Percentiles rank a stretch among this genome's conserved stretches.
Evolutionary conservation across 768 basidiomycete species (phyloP).

Genomic region (Amanita pseudoporphyria): DNA sequence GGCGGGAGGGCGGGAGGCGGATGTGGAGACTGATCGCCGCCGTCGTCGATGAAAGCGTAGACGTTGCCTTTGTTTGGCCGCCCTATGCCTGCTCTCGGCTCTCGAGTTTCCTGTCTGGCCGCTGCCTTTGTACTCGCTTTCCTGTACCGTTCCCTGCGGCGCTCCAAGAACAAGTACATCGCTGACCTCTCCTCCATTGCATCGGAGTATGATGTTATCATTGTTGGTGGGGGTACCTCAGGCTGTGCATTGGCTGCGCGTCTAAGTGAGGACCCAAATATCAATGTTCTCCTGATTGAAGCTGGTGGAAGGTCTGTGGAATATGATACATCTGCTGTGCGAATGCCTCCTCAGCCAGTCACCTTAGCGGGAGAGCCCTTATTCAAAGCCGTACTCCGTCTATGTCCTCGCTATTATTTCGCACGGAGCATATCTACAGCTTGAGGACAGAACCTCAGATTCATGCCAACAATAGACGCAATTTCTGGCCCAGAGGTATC

Average conservation of each 20-base stretch:
- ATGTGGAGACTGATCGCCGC: not conserved
- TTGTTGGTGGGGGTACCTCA: constrained; percentile 35
- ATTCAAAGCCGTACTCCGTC: constrained; percentile 33
- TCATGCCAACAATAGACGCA: constrained; percentile 33
- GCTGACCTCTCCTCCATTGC: not conserved
- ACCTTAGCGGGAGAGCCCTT: constrained; percentile 33
- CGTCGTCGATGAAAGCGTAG: not conserved
- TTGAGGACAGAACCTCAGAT: constrained; percentile 49
- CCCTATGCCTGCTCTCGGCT: not conserved
- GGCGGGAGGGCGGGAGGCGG: not conserved
- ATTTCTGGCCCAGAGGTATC: constrained; percentile 61
- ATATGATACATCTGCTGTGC: not conserved
- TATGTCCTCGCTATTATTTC: constrained; percentile 32
- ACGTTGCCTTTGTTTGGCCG: constrained; percentile 1
- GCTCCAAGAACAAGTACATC: not conserved
- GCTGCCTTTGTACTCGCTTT: not conserved
- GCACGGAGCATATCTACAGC: constrained; percentile 39
- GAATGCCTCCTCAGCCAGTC: not conserved
- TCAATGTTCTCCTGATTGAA: constrained; percentile 49
- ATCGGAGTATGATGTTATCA: not conserved
- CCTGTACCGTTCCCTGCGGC: not conserved
- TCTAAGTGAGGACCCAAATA: constrained; percentile 42
- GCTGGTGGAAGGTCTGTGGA: constrained; percentile 45
- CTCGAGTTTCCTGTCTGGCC: not conserved
- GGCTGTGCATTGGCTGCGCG: constrained; percentile 55